A percentile compares a stretch with the other conserved stretches of the same genome.
These are phyloP conservation scores for Ramichloridium luteum DNA, from an alignment of 2,329 filamentous ascomycete species.

Conservation along the genomic window DNA sequence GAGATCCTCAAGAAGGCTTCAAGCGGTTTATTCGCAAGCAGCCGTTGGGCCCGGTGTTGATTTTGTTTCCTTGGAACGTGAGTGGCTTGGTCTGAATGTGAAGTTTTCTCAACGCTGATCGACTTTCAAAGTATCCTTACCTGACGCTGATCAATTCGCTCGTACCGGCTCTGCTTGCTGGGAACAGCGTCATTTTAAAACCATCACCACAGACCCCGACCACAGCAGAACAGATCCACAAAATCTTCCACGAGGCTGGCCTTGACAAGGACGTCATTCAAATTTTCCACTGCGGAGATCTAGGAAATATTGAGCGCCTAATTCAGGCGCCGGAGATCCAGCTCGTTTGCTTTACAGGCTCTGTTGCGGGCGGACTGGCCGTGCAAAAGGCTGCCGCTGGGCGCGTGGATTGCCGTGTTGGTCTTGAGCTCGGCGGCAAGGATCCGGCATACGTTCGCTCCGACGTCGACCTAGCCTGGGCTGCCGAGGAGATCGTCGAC, in stretches of 20 bases:
- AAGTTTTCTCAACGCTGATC: too few relatives aligned
- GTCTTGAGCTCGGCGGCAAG: slow-evolving; percentile 86
- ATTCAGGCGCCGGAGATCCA: slow-evolving; percentile 65
- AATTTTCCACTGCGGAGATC: slow-evolving; percentile 81
- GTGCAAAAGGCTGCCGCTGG: slow-evolving; percentile 77
- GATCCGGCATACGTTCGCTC: slow-evolving; percentile 80
- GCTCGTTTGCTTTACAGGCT: slow-evolving; percentile 86
- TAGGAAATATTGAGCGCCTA: slow-evolving; percentile 62
- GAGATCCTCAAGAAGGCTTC: slow-evolving; percentile 77
- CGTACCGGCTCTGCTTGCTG: slow-evolving; percentile 78
- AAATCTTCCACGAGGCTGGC: slow-evolving; percentile 67
- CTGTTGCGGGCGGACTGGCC: slow-evolving; percentile 72
- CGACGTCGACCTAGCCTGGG: slow-evolving; percentile 84
- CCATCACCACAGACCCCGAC: slow-evolving; percentile 92
- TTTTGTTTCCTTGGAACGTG: slow-evolving; percentile 95
- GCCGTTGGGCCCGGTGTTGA: slow-evolving; percentile 73
- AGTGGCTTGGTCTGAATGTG: slow-evolving; percentile 30
- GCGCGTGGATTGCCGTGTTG: slow-evolving; percentile 66
- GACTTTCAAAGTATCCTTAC: slow-evolving; percentile 81
- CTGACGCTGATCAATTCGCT: slow-evolving; percentile 86
- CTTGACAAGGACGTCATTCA: slow-evolving; percentile 76
- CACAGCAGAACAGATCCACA: slow-evolving; percentile 69
- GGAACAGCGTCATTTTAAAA: slow-evolving; percentile 87
- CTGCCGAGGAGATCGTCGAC: slow-evolving; percentile 86
- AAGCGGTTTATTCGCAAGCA: slow-evolving; percentile 81